phyloP scores from a whole-genome alignment of 257 asterid species.

The Solanum pennellii region DNA sequence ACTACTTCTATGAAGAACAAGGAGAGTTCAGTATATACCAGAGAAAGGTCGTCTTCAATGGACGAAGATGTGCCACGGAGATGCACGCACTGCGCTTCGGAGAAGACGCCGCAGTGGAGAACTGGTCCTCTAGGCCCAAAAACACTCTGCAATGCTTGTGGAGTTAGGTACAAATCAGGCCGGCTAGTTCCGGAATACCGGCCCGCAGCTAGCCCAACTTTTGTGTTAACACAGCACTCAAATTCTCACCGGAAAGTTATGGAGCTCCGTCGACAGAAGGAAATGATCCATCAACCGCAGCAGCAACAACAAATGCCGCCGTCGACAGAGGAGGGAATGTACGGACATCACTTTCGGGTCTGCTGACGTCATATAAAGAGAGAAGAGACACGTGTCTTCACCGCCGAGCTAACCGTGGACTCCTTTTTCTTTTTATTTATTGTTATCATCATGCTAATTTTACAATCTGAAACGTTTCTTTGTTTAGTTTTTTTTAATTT shows the following conservation, averaged over 20 bases:
- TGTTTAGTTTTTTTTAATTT: background rate
- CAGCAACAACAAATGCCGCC: slow-evolving; percentile 11
- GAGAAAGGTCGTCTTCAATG: slow-evolving; percentile 7
- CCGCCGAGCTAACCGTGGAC: background rate
- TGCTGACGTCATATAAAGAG: slow-evolving; percentile 23
- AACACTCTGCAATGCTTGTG: slow-evolving; percentile 80
- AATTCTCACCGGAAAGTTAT: slow-evolving; percentile 77
- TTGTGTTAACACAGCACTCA: slow-evolving; percentile 75
- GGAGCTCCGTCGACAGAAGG: slow-evolving; percentile 74
- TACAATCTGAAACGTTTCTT: background rate
- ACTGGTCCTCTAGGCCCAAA: slow-evolving; percentile 78
- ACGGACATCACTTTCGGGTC: slow-evolving; percentile 31
- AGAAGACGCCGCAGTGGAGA: slow-evolving; percentile 88
- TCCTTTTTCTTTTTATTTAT: background rate
- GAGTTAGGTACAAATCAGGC: slow-evolving; percentile 71
- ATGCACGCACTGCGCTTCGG: slow-evolving; percentile 75
- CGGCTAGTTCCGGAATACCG: slow-evolving; percentile 73
- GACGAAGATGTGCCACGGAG: slow-evolving; percentile 26
- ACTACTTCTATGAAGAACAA: background rate
- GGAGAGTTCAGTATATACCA: background rate
- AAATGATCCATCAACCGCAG: slow-evolving; percentile 14
- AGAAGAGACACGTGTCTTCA: background rate
- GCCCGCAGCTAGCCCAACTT: slow-evolving; percentile 86
- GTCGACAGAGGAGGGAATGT: slow-evolving; percentile 31
- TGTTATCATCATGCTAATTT: background rate